Percentiles rank a stretch among this genome's conserved stretches.
These are phyloP conservation scores for Phalaenopsis equestris DNA, from an alignment of 106 monocot genomes.

Conservation along the genomic window DNA sequence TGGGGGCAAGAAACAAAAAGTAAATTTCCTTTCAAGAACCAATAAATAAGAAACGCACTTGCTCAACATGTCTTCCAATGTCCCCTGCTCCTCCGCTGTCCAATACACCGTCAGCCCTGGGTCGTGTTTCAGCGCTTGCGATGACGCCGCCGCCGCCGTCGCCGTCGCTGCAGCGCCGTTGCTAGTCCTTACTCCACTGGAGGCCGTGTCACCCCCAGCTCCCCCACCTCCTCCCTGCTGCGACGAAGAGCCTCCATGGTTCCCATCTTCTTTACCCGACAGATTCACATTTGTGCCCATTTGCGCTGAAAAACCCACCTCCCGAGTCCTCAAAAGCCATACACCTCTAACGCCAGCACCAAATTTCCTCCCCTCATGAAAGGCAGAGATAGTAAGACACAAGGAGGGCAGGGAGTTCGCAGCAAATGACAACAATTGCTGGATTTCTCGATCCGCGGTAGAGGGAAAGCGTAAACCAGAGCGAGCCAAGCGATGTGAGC, in stretches of 20 bases:
- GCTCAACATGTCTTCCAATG: conserved; percentile 31
- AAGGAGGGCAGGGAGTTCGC: not conserved
- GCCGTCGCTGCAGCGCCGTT: not conserved
- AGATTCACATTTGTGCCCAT: conserved; percentile 46
- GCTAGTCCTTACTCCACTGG: not conserved
- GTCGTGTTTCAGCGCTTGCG: conserved; percentile 35
- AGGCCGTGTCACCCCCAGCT: conserved; percentile 11
- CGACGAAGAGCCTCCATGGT: conserved; percentile 8
- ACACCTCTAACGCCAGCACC: not conserved
- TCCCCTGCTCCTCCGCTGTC: conserved; percentile 35
- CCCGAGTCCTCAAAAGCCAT: not conserved
- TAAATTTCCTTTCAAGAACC: not conserved
- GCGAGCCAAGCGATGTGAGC: not conserved
- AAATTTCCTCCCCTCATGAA: not conserved
- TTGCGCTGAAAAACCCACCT: not conserved
- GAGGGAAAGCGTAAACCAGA: not conserved
- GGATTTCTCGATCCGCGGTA: not conserved
- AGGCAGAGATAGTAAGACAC: not conserved
- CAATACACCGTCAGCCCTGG: conserved; percentile 34
- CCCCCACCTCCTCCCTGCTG: conserved; percentile 13
- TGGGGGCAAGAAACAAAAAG: not conserved
- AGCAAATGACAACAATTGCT: not conserved
- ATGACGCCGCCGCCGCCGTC: conserved; percentile 10
- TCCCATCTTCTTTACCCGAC: conserved; percentile 21
- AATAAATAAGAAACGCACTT: conserved; percentile 14